Evolutionary conservation across 192 early-diverging fungal species (phyloP).

Genomic region (Fimicolochytrium jonesii): DNA sequence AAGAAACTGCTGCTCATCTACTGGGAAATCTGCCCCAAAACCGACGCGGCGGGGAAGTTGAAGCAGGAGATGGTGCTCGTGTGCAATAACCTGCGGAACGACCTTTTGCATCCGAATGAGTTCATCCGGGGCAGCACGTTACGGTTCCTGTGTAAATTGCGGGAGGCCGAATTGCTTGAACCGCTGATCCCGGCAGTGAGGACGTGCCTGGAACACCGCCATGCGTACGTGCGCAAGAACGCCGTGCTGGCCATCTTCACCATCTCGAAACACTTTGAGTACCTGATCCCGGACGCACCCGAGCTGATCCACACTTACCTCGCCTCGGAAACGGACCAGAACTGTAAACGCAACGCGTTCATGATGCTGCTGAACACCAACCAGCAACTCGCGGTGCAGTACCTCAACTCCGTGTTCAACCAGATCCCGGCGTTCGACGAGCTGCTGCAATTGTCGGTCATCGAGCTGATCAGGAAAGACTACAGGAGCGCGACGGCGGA

Average conservation of each 20-base stretch:
- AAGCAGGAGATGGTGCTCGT: constrained; percentile 92
- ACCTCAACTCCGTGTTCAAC: constrained; percentile 66
- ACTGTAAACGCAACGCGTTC: constrained; percentile 90
- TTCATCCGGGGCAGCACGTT: constrained; percentile 92
- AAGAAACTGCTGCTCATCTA: constrained; percentile 97
- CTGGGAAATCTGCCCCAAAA: constrained; percentile 96
- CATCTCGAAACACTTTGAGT: constrained; percentile 84
- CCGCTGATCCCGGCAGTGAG: constrained; percentile 86
- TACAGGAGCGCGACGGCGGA: constrained; percentile 74
- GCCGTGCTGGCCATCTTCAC: constrained; percentile 89
- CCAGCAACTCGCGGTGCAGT: constrained; percentile 76
- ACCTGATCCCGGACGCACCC: constrained; percentile 92
- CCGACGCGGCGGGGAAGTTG: constrained; percentile 82
- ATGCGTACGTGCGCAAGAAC: constrained; percentile 98
- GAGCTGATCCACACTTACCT: constrained; percentile 73
- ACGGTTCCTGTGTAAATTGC: constrained; percentile 91
- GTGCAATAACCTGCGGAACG: constrained; percentile 88
- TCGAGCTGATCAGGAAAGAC: constrained; percentile 93
- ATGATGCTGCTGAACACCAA: constrained; percentile 83
- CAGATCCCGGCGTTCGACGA: constrained; percentile 84
- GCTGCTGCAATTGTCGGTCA: constrained; percentile 84
- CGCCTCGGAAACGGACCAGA: constrained; percentile 79
- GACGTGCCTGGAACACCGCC: constrained; percentile 88
- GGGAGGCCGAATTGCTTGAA: constrained; percentile 91
- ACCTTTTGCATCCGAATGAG: constrained; percentile 98